phyloP scores from a whole-genome alignment of 2,329 filamentous ascomycete species.

The Colletotrichum zoysiae region DNA sequence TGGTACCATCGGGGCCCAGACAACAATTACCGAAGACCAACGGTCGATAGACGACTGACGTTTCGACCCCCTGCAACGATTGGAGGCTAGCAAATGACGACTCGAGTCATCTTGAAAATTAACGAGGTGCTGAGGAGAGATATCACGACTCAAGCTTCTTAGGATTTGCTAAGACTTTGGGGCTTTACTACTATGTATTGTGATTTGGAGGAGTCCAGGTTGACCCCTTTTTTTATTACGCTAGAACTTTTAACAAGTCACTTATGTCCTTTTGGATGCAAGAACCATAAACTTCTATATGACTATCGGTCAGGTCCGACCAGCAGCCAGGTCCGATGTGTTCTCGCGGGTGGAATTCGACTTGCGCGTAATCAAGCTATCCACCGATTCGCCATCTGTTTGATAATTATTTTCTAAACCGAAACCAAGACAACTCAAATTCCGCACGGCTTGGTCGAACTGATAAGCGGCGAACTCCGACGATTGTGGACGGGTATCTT shows the following conservation, averaged over 20 bases:
- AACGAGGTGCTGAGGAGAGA: conserved; percentile 34
- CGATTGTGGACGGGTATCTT: neutral
- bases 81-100: too few relatives aligned
- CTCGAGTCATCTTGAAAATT: too few relatives aligned
- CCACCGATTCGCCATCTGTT: too few relatives aligned
- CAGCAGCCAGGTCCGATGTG: too few relatives aligned
- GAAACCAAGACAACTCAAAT: neutral
- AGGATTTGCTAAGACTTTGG: neutral
- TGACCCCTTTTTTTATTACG: neutral
- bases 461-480: conserved; percentile 23
- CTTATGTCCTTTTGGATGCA: neutral
- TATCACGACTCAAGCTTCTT: neutral
- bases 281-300: neutral
- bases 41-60: too few relatives aligned
- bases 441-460: too few relatives aligned
- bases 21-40: too few relatives aligned
- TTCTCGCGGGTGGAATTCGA: neutral
- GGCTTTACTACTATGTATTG: neutral
- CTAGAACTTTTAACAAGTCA: too few relatives aligned
- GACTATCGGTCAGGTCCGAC: neutral
- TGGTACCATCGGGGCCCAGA: too few relatives aligned
- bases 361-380: neutral
- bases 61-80: too few relatives aligned
- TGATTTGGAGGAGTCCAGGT: neutral
- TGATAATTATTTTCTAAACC: neutral